Conservation (phyloP, 805 yeast genomes). For the Ascoidea rubescens region DNA sequence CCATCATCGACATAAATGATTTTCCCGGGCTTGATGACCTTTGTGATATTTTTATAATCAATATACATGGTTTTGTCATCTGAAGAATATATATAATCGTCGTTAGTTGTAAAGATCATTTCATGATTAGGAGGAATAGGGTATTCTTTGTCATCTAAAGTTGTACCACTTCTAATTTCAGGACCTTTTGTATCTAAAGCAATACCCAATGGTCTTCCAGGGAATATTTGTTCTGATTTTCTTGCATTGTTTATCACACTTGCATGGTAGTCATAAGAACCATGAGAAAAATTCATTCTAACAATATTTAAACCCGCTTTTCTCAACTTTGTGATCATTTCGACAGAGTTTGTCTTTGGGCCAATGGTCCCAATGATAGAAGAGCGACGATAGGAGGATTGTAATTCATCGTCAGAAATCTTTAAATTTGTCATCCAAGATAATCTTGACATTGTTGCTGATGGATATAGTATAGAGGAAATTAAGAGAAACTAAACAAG, state of each 20-base stretch:
- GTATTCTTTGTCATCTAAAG: slow-evolving; percentile 65
- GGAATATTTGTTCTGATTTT: slow-evolving; percentile 78
- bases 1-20: slow-evolving; percentile 96
- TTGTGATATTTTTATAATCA: slow-evolving; percentile 94
- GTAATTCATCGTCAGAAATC: slow-evolving; percentile 34
- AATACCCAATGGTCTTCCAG: slow-evolving; percentile 95
- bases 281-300: slow-evolving; percentile 98
- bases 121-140: slow-evolving; percentile 78
- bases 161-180: slow-evolving; percentile 97
- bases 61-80: slow-evolving; percentile 76
- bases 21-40: slow-evolving; percentile 78
- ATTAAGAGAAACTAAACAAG: too few relatives aligned
- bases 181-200: slow-evolving; percentile 99
- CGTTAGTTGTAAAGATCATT: slow-evolving; percentile 90
- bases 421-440: slow-evolving; percentile 78
- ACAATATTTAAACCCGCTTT: slow-evolving; percentile 97
- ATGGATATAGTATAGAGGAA: too few relatives aligned
- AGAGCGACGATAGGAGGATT: slow-evolving; percentile 76
- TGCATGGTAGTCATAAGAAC: slow-evolving; percentile 96
- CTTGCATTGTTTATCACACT: slow-evolving; percentile 92
- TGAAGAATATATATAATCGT: slow-evolving; percentile 51
- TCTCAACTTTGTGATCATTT: slow-evolving; percentile 72
- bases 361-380: slow-evolving; percentile 98
- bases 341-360: slow-evolving; percentile 90
- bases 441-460: slow-evolving; percentile 33